phyloP scores from a whole-genome alignment of 495 filamentous ascomycete genomes.

The Lepidopterella palustris region DNA sequence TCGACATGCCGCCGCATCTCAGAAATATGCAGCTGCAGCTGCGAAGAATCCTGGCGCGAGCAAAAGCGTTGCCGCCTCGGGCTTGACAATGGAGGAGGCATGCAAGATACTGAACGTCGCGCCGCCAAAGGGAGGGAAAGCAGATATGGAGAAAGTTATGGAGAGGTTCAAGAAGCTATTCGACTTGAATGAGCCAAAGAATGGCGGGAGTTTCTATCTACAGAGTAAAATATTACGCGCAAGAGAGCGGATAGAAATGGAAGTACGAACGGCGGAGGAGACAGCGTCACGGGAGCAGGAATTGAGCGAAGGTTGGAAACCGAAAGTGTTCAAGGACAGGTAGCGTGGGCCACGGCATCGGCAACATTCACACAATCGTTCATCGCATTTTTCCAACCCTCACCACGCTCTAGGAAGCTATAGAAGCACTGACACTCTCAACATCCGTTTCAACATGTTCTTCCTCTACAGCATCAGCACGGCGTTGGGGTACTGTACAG shows the following conservation, averaged over 20 bases:
- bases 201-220: constrained; percentile 94
- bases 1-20: constrained; percentile 68
- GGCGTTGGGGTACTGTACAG: neutral
- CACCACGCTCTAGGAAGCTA: neutral
- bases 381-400: neutral
- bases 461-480: neutral
- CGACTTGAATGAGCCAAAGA: constrained; percentile 86
- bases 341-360: neutral
- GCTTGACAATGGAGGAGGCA: constrained; percentile 88
- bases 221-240: constrained; percentile 94
- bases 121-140: constrained; percentile 70
- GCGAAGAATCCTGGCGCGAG: constrained; percentile 42
- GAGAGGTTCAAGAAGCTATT: constrained; percentile 91
- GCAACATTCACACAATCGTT: neutral
- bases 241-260: constrained; percentile 84
- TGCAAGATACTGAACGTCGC: constrained; percentile 97
- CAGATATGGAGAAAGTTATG: constrained; percentile 68
- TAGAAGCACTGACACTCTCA: neutral
- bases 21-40: constrained; percentile 66
- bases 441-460: neutral
- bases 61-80: constrained; percentile 53
- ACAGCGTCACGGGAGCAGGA: constrained; percentile 55
- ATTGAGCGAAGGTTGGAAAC: constrained; percentile 78
- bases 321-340: constrained; percentile 82
- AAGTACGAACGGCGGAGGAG: constrained; percentile 52